Conservation (phyloP, 148 eudicot genomes). For the Talinum fruticosum region DNA sequence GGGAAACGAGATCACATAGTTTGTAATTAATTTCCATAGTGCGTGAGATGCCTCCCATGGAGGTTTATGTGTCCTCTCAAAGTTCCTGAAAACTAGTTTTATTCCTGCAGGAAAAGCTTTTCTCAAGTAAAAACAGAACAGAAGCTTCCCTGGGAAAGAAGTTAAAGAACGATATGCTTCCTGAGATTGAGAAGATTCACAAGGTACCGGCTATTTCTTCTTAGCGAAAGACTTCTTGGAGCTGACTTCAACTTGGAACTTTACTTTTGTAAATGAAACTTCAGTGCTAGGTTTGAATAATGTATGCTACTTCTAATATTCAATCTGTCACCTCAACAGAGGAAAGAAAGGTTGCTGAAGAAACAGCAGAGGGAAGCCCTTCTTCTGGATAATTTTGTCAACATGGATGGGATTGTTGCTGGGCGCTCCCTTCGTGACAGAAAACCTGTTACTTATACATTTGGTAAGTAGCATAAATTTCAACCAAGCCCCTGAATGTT, state of each 20-base stretch:
- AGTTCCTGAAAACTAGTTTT: not conserved
- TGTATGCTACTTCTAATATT: not conserved
- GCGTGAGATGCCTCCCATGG: not conserved
- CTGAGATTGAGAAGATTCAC: slow-evolving; percentile 88
- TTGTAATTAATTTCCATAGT: not conserved
- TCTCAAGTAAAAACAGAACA: slow-evolving; percentile 76
- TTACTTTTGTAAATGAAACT: not conserved
- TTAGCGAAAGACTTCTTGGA: not conserved
- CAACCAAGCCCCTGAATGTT: not conserved
- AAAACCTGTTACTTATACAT: slow-evolving; percentile 92
- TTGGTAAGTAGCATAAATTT: slow-evolving; percentile 48
- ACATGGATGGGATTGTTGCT: slow-evolving; percentile 66
- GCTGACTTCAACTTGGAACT: not conserved
- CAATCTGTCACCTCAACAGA: slow-evolving; percentile 30
- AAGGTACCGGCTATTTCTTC: slow-evolving; percentile 52
- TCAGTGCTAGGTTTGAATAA: not conserved
- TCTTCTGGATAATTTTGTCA: slow-evolving; percentile 68
- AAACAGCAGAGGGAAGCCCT: slow-evolving; percentile 95
- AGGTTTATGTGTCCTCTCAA: not conserved
- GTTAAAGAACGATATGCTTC: slow-evolving; percentile 79
- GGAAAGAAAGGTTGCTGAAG: slow-evolving; percentile 76
- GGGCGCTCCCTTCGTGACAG: slow-evolving; percentile 96
- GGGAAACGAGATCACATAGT: not conserved
- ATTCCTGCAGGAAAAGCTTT: slow-evolving; percentile 78
- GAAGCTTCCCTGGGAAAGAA: slow-evolving; percentile 92